Base-by-base conservation (phyloP, 306 rosid genomes). In the Leucaena leucocephala region DNA sequence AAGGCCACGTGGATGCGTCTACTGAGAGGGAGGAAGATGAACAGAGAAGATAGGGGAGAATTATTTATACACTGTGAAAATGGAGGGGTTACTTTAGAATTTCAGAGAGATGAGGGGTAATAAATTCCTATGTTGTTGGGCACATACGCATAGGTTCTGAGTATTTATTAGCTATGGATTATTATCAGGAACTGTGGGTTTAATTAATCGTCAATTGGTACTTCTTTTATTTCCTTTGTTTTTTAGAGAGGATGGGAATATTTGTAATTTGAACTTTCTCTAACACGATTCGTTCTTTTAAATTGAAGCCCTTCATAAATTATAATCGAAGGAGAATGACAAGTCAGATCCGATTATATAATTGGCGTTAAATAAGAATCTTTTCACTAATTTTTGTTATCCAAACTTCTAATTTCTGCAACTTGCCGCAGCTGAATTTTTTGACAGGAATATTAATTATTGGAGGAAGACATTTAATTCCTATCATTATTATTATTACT, bases 151-250 rank as follows among this genome's bases (percentile, higher is more conserved):
- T 46, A 82, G 77, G 76, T 82, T 80, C 27, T 77, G 27, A 0
- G 79, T 35, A 62, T 74, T 68, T 35, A 62, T 74, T 68, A 84
- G 76, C 14, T 78, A 52, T 81, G 84, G 78, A 78, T 79, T 71
- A 74, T 12, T 0, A 17, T n/a, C 8, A 64, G 57, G 35, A 62
- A 34, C 12, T 71, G 76, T 36, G 55, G 76, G 34, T 27, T 65
- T 72, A 68, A 43, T 44, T 5, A 46, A 46, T 80, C 5, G 36
- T 72, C 65, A 65, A 22, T 57, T 83, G 78, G 74, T 77, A 79
- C 49, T 80, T 50, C 49, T 39, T 2, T 63, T 59, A 4, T 27
- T 58, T 48, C 71, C 45, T 52, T 40, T 61, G n/a, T 81, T 7
- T 54, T 54, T 67, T 70, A 63, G 49, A 78, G 22, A 66, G 78